phyloP scores from a whole-genome alignment of 2,329 filamentous ascomycete genomes.

The Aureobasidium sp. region DNA sequence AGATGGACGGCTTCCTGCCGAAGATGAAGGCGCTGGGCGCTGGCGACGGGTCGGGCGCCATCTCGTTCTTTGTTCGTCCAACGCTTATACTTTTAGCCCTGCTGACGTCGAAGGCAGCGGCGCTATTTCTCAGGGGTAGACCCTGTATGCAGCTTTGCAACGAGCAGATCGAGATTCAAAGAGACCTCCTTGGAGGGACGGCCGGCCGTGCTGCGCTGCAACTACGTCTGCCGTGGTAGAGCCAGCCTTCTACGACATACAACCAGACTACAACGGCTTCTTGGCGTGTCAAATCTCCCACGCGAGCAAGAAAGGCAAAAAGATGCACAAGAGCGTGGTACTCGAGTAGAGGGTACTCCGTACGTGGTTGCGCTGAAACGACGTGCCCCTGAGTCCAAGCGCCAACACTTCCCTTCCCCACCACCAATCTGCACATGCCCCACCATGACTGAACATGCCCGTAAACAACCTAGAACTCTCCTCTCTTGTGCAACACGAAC shows the following conservation, averaged over 20 bases:
- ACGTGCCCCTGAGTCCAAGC: background rate
- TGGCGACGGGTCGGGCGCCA: slow-evolving; percentile 16
- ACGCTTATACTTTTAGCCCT: background rate
- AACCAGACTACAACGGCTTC: background rate
- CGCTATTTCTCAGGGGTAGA: slow-evolving; percentile 5
- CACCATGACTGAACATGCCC: background rate
- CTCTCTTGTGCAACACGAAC: background rate
- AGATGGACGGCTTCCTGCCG: slow-evolving; percentile 10
- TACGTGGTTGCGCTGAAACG: background rate
- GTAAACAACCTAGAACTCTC: background rate
- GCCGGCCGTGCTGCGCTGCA: background rate
- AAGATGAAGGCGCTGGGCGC: slow-evolving; percentile 14
- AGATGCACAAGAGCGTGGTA: background rate
- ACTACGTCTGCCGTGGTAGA: background rate
- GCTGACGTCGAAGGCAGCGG: background rate
- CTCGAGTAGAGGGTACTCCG: background rate
- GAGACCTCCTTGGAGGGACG: background rate
- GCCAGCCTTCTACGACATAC: slow-evolving; percentile 9
- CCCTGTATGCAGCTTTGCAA: background rate
- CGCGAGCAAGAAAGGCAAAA: background rate
- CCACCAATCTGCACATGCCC: slow-evolving; percentile 1
- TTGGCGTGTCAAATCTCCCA: slow-evolving; percentile 9
- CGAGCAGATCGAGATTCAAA: background rate
- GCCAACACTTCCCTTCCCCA: background rate
- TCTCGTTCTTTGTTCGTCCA: background rate